These are phyloP conservation scores for Flaveria ramosissima DNA, from an alignment of 129 eudicot genomes.

Conservation along the genomic window DNA sequence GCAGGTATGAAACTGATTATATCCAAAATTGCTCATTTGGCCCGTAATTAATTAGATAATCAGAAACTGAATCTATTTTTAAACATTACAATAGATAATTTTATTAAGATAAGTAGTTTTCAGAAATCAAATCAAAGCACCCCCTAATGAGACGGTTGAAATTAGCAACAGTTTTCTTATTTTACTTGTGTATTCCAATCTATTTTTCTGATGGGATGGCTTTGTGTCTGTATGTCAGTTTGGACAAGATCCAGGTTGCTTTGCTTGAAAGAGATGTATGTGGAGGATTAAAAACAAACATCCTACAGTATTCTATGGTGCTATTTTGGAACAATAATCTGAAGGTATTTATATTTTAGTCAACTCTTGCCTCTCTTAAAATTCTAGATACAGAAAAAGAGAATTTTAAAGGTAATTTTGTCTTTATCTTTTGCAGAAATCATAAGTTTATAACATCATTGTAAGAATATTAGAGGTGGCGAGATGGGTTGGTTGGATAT, in stretches of 20 bases:
- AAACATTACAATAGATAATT: background rate
- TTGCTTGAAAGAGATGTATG: conserved; percentile 46
- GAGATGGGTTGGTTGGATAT: background rate
- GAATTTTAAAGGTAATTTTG: background rate
- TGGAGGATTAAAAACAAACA: conserved; percentile 55
- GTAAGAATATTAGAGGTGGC: background rate
- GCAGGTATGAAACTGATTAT: conserved; percentile 3
- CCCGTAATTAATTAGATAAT: background rate
- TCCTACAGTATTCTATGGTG: conserved; percentile 69
- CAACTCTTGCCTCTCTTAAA: background rate
- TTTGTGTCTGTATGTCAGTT: conserved; percentile 52
- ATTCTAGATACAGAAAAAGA: conserved; percentile 17
- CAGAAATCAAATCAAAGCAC: background rate
- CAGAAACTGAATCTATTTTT: background rate
- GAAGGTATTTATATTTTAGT: conserved; percentile 48
- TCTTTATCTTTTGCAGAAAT: background rate
- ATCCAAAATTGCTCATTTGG: background rate
- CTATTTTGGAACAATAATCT: conserved; percentile 39
- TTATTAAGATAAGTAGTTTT: background rate
- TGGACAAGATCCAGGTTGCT: conserved; percentile 66
- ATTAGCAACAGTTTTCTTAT: too few species aligned
- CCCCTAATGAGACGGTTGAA: background rate
- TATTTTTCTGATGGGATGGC: background rate
- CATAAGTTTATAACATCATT: background rate
- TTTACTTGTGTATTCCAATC: too few species aligned